Base-by-base conservation (phyloP, 345 rosid species). In the Corchorus capsularis region DNA sequence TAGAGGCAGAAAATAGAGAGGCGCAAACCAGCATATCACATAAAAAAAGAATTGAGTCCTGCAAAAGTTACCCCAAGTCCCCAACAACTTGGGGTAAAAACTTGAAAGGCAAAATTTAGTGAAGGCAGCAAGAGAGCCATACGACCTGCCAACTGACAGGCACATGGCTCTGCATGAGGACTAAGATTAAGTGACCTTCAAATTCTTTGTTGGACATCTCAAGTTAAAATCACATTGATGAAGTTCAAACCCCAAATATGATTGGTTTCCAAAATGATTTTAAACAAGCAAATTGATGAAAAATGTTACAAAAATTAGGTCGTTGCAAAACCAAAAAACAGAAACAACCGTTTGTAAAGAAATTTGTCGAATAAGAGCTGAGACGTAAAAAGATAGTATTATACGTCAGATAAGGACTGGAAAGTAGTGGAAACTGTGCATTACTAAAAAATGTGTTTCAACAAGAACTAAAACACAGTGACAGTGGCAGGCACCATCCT, bases 71-170 rank as follows among this genome's bases (percentile, higher is more conserved):
- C 50, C 74, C 65, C n/a, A n/a, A n/a, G n/a, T n/a, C n/a, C n/a
- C n/a, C 15, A 50, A 71, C 34, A 17, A 47, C 63, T n/a, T 63
- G 65, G 77, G 50, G 47, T 72, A 63, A 52, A 34, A 52, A 34
- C 53, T 6, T 16, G 52, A 67, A 59, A 66, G 61, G 6, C 10
- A 63, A 32, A 47, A 8, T 68, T 47, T 20, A 72, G 65, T 45
- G 9, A 53, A 52, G 74, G 70, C 75, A 74, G 73, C 63, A 62
- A 69, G 8, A 52, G 17, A 72, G 15, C 17, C 52, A 49, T 34
- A 67, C 52, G 65, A 74, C 45, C 41, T 11, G 68, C 67, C 57
- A 75, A 56, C 63, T 73, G 62, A 76, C 76, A 75, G 59, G 17
- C 19, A 32, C 71, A 56, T 11, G 69, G 62, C 50, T 32, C 65